Conservation (phyloP, 2,329 filamentous ascomycete genomes). For the Didymosphaeria variabile region DNA sequence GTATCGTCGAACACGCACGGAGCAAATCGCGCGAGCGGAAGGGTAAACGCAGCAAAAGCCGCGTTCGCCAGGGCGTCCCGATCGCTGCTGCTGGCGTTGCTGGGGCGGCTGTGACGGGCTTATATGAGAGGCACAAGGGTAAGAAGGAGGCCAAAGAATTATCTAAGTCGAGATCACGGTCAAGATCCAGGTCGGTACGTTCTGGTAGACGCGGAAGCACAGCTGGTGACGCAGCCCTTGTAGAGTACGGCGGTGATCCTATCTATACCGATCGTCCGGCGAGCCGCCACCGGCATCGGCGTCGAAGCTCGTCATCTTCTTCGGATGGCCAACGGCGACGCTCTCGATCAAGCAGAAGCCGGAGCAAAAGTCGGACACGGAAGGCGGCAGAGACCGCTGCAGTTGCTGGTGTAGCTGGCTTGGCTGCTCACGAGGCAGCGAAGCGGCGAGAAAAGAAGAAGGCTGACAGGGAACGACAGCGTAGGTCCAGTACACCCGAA, state of each 20-base stretch:
- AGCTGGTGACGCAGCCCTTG: slow-evolving; percentile 61
- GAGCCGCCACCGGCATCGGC: slow-evolving; percentile 53
- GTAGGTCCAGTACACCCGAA: slow-evolving; percentile 49
- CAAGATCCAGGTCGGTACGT: slow-evolving; percentile 57
- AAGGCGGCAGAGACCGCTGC: slow-evolving; percentile 65
- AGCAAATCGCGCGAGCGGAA: slow-evolving; percentile 65
- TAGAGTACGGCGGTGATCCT: slow-evolving; percentile 71
- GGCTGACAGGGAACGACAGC: slow-evolving; percentile 60
- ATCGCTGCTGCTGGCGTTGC: slow-evolving; percentile 69
- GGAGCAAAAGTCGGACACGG: slow-evolving; percentile 58
- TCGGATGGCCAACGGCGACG: slow-evolving; percentile 51
- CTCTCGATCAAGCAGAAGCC: slow-evolving; percentile 46
- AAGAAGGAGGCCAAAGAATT: slow-evolving; percentile 64
- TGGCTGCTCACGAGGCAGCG: slow-evolving; percentile 66
- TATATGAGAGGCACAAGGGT: slow-evolving; percentile 70
- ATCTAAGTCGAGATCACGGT: slow-evolving; percentile 50
- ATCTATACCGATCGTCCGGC: slow-evolving; percentile 64
- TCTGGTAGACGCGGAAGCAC: slow-evolving; percentile 55
- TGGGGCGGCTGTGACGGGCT: slow-evolving; percentile 67
- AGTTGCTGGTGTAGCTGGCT: slow-evolving; percentile 65
- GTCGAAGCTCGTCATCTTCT: slow-evolving; percentile 54
- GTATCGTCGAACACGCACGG: slow-evolving; percentile 65
- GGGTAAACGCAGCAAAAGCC: slow-evolving; percentile 63
- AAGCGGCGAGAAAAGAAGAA: slow-evolving; percentile 66
- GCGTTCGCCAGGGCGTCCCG: slow-evolving; percentile 65